phyloP scores from a whole-genome alignment of 2,329 filamentous ascomycete species.

The Stemphylium lycopersici region DNA sequence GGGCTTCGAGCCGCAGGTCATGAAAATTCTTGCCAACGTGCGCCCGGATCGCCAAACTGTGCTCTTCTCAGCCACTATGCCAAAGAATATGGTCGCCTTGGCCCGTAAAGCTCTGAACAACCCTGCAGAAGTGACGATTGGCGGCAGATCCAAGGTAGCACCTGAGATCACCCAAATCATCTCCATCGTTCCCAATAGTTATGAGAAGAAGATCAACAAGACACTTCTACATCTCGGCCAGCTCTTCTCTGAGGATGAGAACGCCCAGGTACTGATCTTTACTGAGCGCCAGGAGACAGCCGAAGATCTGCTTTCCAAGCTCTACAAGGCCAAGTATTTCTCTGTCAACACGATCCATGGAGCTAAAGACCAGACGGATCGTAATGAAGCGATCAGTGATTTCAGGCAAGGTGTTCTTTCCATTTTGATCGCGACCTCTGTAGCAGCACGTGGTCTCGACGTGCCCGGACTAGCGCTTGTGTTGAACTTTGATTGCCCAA shows the following conservation, averaged over 20 bases:
- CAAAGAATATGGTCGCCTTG: conserved; percentile 86
- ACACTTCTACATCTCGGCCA: conserved; percentile 86
- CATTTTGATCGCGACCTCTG: conserved; percentile 91
- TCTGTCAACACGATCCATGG: conserved; percentile 72
- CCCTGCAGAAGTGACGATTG: conserved; percentile 90
- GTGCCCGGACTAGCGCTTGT: conserved; percentile 96
- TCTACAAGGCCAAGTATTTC: conserved; percentile 49
- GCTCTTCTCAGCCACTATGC: conserved; percentile 95
- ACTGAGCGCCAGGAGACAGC: conserved; percentile 86
- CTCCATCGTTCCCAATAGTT: conserved; percentile 63
- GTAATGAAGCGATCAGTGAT: conserved; percentile 43
- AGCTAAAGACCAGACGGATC: conserved; percentile 66
- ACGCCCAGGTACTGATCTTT: conserved; percentile 87
- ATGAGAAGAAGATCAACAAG: conserved; percentile 83
- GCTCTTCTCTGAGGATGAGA: conserved; percentile 84
- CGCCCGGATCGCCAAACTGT: conserved; percentile 93
- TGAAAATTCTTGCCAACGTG: conserved; percentile 92
- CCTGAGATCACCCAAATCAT: conserved; percentile 87
- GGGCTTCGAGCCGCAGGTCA: conserved; percentile 98
- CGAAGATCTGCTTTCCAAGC: conserved; percentile 41
- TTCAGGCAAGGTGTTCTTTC: conserved; percentile 76
- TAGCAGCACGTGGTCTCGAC: conserved; percentile 92
- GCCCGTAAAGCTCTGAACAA: conserved; percentile 86
- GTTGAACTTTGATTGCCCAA: conserved; percentile 92
- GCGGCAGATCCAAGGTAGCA: conserved; percentile 74